These are phyloP conservation scores for Sporothrix luriei DNA, from an alignment of 2,329 filamentous ascomycete genomes.

Conservation along the genomic window DNA sequence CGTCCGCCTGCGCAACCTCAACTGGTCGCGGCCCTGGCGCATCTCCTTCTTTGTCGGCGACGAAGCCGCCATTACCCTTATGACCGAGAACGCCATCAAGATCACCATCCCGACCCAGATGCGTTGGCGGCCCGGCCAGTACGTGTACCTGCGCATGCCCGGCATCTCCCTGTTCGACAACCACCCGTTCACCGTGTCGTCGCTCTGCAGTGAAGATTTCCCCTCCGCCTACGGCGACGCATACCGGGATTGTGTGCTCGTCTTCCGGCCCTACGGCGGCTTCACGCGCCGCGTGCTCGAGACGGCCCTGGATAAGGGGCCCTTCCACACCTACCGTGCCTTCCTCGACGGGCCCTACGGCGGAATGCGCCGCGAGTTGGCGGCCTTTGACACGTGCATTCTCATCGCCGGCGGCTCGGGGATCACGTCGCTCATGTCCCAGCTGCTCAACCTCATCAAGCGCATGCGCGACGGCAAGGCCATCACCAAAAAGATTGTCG, in stretches of 20 bases:
- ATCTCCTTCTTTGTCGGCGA: slow-evolving; percentile 85
- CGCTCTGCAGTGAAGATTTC: slow-evolving; percentile 89
- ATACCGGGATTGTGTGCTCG: slow-evolving; percentile 84
- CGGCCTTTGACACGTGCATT: slow-evolving; percentile 90
- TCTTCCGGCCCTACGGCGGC: slow-evolving; percentile 88
- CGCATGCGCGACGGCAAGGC: slow-evolving; percentile 94
- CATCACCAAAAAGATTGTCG: slow-evolving; percentile 84
- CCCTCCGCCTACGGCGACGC: slow-evolving; percentile 87
- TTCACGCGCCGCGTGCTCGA: slow-evolving; percentile 87
- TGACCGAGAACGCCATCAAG: slow-evolving; percentile 94
- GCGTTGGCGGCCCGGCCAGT: slow-evolving; percentile 91
- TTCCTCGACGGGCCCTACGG: slow-evolving; percentile 95
- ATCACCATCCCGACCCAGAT: slow-evolving; percentile 92
- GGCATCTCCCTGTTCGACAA: slow-evolving; percentile 89
- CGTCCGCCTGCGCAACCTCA: slow-evolving; percentile 78
- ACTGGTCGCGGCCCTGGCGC: slow-evolving; percentile 83
- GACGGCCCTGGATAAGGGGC: slow-evolving; percentile 79
- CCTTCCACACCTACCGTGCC: slow-evolving; percentile 87
- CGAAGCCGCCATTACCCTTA: slow-evolving; percentile 83
- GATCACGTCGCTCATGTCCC: slow-evolving; percentile 89
- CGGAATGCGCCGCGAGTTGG: slow-evolving; percentile 85
- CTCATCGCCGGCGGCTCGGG: slow-evolving; percentile 92
- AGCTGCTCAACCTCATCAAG: slow-evolving; percentile 91
- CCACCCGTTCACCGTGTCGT: slow-evolving; percentile 93
- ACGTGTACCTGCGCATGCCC: slow-evolving; percentile 92